Conservation (phyloP, 2,329 filamentous ascomycete genomes). For the Aspergillus fijiensis region DNA sequence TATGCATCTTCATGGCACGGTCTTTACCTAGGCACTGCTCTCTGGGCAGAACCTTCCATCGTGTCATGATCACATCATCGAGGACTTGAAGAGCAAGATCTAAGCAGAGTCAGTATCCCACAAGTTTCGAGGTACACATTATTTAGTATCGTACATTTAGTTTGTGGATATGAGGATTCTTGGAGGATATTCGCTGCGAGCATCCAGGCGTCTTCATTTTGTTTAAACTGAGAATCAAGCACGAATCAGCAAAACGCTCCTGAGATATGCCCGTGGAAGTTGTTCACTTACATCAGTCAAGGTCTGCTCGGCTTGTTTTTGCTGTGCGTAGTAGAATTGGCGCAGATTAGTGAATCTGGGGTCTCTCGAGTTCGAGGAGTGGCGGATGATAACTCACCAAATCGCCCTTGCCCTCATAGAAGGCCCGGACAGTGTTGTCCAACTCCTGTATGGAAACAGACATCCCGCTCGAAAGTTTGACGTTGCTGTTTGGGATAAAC, state of each 20-base stretch:
- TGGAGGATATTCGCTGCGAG: conserved; percentile 96
- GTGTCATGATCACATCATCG: conserved; percentile 96
- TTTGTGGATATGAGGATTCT: conserved; percentile 89
- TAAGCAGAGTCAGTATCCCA: conserved; percentile 46
- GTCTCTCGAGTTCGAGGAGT: neutral
- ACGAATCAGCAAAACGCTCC: conserved; percentile 11
- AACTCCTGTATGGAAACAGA: conserved; percentile 83
- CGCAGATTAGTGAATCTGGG: neutral
- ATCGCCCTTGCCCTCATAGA: conserved; percentile 95
- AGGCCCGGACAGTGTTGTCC: conserved; percentile 92
- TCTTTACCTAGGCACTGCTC: conserved; percentile 85
- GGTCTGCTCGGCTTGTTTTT: conserved; percentile 92
- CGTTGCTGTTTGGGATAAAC: conserved; percentile 29
- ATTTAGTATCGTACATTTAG: conserved; percentile 71
- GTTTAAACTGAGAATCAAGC: conserved; percentile 73
- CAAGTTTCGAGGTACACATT: neutral
- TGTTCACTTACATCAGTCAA: conserved; percentile 75
- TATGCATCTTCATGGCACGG: conserved; percentile 12
- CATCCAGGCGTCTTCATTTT: conserved; percentile 97
- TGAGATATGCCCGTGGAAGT: neutral
- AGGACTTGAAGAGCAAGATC: conserved; percentile 93
- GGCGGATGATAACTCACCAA: conserved; percentile 61
- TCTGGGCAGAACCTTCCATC: conserved; percentile 96
- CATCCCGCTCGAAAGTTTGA: conserved; percentile 49
- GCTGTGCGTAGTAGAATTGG: conserved; percentile 51